phyloP scores from a whole-genome alignment of 441 rosid species.

The Lepidium campestre region DNA sequence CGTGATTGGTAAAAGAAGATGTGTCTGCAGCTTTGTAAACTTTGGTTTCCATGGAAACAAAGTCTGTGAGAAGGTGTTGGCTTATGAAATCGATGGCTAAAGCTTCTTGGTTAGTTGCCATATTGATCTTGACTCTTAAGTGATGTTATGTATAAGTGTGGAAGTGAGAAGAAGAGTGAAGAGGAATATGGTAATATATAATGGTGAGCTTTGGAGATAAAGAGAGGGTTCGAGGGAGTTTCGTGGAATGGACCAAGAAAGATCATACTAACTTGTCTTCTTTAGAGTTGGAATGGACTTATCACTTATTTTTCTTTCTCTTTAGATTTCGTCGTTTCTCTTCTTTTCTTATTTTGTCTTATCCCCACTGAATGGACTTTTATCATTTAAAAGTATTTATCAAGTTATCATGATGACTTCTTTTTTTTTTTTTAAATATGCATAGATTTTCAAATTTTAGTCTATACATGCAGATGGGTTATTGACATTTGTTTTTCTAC shows the following conservation, averaged over 20 bases:
- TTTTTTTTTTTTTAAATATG: background rate
- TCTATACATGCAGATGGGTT: background rate
- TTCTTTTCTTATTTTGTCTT: constrained; percentile 14
- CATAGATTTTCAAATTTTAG: background rate
- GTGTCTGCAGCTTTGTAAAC: constrained; percentile 1
- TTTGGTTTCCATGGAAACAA: constrained; percentile 30
- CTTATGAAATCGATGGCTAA: constrained; percentile 51
- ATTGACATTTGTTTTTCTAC: no score
- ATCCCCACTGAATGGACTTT: constrained; percentile 10
- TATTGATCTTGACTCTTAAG: background rate
- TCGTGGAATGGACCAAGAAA: constrained; percentile 29
- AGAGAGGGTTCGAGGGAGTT: constrained; percentile 24
- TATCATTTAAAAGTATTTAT: constrained; percentile 12
- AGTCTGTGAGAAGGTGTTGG: constrained; percentile 54
- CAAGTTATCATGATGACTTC: constrained; percentile 23
- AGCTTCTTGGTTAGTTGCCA: constrained; percentile 30
- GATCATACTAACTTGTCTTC: constrained; percentile 16
- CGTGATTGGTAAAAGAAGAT: background rate
- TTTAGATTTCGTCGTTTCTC: background rate
- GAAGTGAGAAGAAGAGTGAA: constrained; percentile 22
- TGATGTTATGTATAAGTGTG: background rate
- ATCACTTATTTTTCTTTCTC: constrained; percentile 3
- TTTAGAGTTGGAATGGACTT: background rate
- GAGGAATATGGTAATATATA: constrained; percentile 16
- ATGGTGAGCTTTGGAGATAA: background rate